Percentiles rank a stretch among this genome's conserved stretches.
Conservation (phyloP, 2,329 filamentous ascomycete genomes). For the Alternaria infectoria region DNA sequence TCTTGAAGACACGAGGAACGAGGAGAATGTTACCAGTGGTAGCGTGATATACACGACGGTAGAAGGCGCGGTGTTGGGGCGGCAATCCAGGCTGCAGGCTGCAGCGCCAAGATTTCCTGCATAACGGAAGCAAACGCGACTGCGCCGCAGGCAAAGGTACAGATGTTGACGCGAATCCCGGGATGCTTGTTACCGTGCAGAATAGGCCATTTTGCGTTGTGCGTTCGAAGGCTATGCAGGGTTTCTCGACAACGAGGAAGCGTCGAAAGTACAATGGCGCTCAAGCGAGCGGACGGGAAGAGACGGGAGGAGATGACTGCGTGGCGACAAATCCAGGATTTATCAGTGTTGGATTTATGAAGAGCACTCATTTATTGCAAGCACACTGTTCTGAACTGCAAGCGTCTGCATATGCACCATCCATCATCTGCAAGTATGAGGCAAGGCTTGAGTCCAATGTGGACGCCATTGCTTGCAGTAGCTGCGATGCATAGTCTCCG, state of each 20-base stretch:
- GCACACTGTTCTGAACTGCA: neutral
- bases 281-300: neutral
- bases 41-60: neutral
- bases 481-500: neutral
- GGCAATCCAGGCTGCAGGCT: neutral
- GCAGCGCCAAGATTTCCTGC: slow-evolving; percentile 4
- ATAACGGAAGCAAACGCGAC: neutral
- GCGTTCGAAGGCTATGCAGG: neutral
- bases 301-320: neutral
- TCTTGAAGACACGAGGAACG: neutral
- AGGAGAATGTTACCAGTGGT: neutral
- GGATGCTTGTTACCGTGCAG: neutral
- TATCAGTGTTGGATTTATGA: neutral
- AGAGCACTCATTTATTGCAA: neutral
- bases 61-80: neutral
- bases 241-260: neutral
- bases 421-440: neutral
- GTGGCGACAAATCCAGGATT: neutral
- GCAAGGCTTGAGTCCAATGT: neutral
- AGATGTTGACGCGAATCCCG: neutral
- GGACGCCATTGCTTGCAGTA: neutral
- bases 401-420: neutral
- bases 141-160: neutral
- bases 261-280: neutral
- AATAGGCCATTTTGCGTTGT: neutral